These are phyloP conservation scores for Fusarium falciforme DNA, from an alignment of 2,329 filamentous ascomycete species.

Conservation along the genomic window DNA sequence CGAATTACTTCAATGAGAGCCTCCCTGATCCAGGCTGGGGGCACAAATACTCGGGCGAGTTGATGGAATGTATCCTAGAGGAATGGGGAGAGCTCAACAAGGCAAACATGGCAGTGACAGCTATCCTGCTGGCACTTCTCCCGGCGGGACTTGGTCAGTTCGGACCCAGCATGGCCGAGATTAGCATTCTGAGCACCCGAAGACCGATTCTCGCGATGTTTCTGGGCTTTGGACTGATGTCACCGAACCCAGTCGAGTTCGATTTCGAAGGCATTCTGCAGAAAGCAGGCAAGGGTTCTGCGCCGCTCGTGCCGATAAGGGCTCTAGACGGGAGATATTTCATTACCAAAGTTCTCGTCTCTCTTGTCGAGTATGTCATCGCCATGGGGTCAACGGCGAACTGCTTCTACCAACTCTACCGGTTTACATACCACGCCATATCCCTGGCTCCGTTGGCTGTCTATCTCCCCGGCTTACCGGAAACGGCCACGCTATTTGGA, in stretches of 20 bases:
- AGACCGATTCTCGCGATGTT: conserved; percentile 17
- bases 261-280: conserved; percentile 12
- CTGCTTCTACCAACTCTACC: conserved; percentile 18
- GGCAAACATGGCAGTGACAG: conserved; percentile 23
- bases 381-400: conserved; percentile 10
- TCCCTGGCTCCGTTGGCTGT: conserved; percentile 14
- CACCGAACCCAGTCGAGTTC: conserved; percentile 22
- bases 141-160: conserved; percentile 20
- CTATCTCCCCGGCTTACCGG: conserved; percentile 10
- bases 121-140: conserved; percentile 20
- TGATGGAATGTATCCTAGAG: conserved; percentile 18
- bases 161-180: conserved; percentile 24
- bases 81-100: conserved; percentile 12
- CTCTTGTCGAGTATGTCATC: conserved; percentile 15
- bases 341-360: conserved; percentile 11
- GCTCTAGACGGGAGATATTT: neutral
- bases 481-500: conserved; percentile 23
- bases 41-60: neutral
- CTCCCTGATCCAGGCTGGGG: neutral
- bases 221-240: conserved; percentile 23
- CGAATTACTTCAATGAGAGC: conserved; percentile 20
- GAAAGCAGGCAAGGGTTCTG: conserved; percentile 1
- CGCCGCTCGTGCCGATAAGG: neutral
- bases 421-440: conserved; percentile 16
- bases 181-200: conserved; percentile 16